Evolutionary conservation across 139 green algal species (phyloP).

Genomic region (Ettlia oleoabundans): DNA sequence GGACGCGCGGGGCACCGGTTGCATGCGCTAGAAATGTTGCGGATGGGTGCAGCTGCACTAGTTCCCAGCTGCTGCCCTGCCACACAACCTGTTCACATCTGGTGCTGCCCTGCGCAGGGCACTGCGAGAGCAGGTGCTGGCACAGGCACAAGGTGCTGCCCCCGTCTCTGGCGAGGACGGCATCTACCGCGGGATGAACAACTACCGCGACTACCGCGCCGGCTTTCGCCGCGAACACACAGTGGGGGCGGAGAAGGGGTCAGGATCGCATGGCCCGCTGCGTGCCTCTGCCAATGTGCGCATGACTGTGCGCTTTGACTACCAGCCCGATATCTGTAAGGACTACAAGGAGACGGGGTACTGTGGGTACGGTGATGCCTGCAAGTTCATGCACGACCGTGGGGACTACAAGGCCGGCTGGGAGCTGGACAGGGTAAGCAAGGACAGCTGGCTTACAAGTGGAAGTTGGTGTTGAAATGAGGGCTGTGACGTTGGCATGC

Average conservation of each 20-base stretch:
- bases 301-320: slow-evolving; percentile 88
- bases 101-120: slow-evolving; percentile 61
- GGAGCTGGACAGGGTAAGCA: slow-evolving; percentile 83
- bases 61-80: background rate
- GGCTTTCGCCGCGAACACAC: slow-evolving; percentile 74
- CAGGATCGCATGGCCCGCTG: slow-evolving; percentile 85
- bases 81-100: background rate
- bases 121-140: slow-evolving; percentile 64
- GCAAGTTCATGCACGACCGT: slow-evolving; percentile 99
- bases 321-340: slow-evolving; percentile 99
- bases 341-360: slow-evolving; percentile 99
- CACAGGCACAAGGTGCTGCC: slow-evolving; percentile 33
- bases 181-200: slow-evolving; percentile 81
- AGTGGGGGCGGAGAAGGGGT: slow-evolving; percentile 61
- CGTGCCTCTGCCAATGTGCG: slow-evolving; percentile 76
- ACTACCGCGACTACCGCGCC: slow-evolving; percentile 82
- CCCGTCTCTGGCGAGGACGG: slow-evolving; percentile 44
- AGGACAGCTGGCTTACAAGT: too few species aligned
- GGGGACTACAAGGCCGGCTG: slow-evolving; percentile 98
- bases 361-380: slow-evolving; percentile 96
- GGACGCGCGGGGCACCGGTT: too few species aligned
- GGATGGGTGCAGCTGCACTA: background rate
- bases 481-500: too few species aligned
- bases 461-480: too few species aligned
- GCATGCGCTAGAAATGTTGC: too few species aligned